Percentiles rank a stretch among this genome's conserved stretches.
These are phyloP conservation scores for Sutorius eximius DNA, from an alignment of 1,284 basidiomycete species.

Conservation along the genomic window DNA sequence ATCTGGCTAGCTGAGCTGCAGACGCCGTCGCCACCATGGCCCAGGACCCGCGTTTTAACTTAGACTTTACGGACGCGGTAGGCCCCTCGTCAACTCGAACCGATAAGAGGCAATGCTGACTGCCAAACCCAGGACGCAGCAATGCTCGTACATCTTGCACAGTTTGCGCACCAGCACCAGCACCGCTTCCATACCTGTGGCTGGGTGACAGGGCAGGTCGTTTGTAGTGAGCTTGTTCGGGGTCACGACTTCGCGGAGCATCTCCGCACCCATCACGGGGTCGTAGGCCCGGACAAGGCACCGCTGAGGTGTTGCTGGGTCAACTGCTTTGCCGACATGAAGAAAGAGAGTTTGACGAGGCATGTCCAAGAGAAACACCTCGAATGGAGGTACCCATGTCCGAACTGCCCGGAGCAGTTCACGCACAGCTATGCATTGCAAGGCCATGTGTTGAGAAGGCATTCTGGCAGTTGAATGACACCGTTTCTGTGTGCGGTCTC, in stretches of 20 bases:
- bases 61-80: constrained; percentile 20
- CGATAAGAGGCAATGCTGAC: constrained; percentile 6
- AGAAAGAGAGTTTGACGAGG: constrained; percentile 30
- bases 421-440: constrained; percentile 29
- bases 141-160: background rate
- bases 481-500: constrained; percentile 9
- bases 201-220: constrained; percentile 3
- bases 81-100: background rate
- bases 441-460: constrained; percentile 14
- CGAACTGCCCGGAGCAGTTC: constrained; percentile 23
- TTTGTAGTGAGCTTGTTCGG: constrained; percentile 12
- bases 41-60: constrained; percentile 4
- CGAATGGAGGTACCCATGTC: constrained; percentile 18
- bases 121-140: constrained; percentile 9
- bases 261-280: constrained; percentile 20
- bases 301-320: constrained; percentile 18
- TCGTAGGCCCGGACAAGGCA: constrained; percentile 20
- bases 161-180: background rate
- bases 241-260: constrained; percentile 22
- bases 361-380: constrained; percentile 32
- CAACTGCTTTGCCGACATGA: constrained; percentile 22
- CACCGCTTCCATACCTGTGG: constrained; percentile 14
- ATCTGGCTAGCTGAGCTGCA: too few species aligned
- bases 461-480: background rate
- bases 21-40: constrained; percentile 6